Percentiles rank a stretch among this genome's conserved stretches.
phyloP scores from a whole-genome alignment of 1,284 basidiomycete species.

The Apiotrichum laibachii region DNA sequence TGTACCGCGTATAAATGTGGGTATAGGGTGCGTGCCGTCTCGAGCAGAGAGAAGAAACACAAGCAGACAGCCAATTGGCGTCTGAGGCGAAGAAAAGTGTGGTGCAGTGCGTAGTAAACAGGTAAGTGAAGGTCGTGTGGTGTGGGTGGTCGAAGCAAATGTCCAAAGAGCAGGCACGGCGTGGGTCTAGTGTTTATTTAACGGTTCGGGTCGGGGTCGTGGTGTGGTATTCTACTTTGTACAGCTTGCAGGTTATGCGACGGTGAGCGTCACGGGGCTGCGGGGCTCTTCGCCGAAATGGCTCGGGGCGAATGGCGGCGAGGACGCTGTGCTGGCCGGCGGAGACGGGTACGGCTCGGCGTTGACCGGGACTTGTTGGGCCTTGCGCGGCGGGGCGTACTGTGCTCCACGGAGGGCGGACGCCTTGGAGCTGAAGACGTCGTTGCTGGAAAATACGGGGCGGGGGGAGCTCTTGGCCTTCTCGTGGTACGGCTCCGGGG shows the following conservation, averaged over 20 bases:
- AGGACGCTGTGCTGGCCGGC: constrained; percentile 37
- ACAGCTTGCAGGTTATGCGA: background rate
- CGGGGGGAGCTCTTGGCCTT: constrained; percentile 35
- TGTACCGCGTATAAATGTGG: too few relatives aligned
- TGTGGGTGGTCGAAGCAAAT: too few relatives aligned
- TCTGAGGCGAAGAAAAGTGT: too few relatives aligned
- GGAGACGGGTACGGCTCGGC: constrained; percentile 39
- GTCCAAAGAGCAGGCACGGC: too few relatives aligned
- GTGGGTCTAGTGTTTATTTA: too few relatives aligned
- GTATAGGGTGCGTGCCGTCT: too few relatives aligned
- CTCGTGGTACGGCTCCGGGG: constrained; percentile 8
- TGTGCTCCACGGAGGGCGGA: constrained; percentile 28
- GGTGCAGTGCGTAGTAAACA: too few relatives aligned
- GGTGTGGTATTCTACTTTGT: background rate
- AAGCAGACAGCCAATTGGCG: too few relatives aligned
- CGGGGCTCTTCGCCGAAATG: constrained; percentile 6
- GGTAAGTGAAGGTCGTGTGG: too few relatives aligned
- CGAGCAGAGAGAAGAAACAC: too few relatives aligned
- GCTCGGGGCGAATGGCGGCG: constrained; percentile 27
- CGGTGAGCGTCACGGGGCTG: background rate
- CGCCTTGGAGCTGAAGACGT: constrained; percentile 20
- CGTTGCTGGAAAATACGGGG: constrained; percentile 22
- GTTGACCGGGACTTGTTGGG: constrained; percentile 11
- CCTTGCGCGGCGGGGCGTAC: constrained; percentile 15
- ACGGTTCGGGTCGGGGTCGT: too few relatives aligned